phyloP scores from a whole-genome alignment of 1,284 basidiomycete species.

The Sphaerobolus stellatus region DNA sequence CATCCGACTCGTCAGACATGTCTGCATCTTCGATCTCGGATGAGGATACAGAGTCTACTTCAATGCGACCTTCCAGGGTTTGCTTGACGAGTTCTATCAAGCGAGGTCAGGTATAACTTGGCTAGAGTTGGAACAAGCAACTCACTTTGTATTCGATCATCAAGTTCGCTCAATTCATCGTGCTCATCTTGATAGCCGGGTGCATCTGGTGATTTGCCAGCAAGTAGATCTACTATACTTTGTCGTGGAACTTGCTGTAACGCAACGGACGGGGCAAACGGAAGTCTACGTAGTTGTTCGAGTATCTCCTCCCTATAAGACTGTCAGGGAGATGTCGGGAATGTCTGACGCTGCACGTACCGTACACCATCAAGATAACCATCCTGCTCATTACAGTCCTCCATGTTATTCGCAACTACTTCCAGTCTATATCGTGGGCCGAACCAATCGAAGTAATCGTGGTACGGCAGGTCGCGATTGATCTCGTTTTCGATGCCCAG shows the following conservation, averaged over 20 bases:
- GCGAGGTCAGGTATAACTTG: not conserved
- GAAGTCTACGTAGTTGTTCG: slow-evolving; percentile 75
- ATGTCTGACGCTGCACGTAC: slow-evolving; percentile 39
- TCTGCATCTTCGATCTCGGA: slow-evolving; percentile 15
- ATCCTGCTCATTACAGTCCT: slow-evolving; percentile 86
- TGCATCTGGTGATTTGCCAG: slow-evolving; percentile 37
- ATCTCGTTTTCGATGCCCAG: slow-evolving; percentile 80
- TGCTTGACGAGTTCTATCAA: slow-evolving; percentile 14
- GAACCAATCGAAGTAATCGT: slow-evolving; percentile 97
- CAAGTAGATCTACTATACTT: slow-evolving; percentile 61
- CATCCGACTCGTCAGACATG: slow-evolving; percentile 9
- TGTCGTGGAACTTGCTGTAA: slow-evolving; percentile 83
- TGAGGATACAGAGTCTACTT: slow-evolving; percentile 14
- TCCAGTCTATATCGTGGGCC: slow-evolving; percentile 94
- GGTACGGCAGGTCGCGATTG: slow-evolving; percentile 86
- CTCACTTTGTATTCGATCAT: slow-evolving; percentile 66
- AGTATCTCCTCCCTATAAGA: slow-evolving; percentile 62
- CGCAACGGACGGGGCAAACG: slow-evolving; percentile 83
- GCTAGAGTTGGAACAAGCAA: not conserved
- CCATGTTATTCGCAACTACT: slow-evolving; percentile 90
- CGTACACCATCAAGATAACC: slow-evolving; percentile 80
- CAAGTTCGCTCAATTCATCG: slow-evolving; percentile 56
- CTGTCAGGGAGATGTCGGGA: slow-evolving; percentile 3
- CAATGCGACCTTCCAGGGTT: slow-evolving; percentile 14
- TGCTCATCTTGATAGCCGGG: slow-evolving; percentile 34